Conservation (phyloP, 352 stramenopile genomes). For the Globisporangium nunn region DNA sequence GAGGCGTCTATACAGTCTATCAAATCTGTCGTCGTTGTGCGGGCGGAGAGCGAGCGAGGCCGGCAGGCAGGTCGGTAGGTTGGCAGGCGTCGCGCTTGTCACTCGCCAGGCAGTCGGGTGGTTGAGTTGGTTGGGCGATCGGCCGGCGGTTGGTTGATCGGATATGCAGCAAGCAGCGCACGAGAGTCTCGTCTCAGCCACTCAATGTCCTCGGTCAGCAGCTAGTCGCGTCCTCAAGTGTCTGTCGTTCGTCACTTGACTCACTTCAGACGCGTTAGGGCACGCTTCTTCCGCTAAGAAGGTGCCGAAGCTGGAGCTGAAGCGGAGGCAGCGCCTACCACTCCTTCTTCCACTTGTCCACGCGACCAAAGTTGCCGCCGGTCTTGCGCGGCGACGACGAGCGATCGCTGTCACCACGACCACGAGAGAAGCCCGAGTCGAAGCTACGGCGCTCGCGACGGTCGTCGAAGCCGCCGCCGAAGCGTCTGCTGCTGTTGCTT, state of each 20-base stretch:
- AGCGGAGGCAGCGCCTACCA: conserved; percentile 10
- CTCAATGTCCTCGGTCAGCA: neutral
- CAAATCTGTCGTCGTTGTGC: conserved; percentile 3
- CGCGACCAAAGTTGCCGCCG: conserved; percentile 22
- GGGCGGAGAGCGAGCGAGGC: too few species aligned
- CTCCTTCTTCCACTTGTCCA: conserved; percentile 21
- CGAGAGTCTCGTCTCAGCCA: neutral
- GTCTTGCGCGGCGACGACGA: conserved; percentile 9
- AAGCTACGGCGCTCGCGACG: conserved; percentile 20
- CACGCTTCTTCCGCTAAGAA: neutral
- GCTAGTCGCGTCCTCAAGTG: too few species aligned
- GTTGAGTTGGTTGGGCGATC: neutral
- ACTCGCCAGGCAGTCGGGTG: conserved; percentile 4
- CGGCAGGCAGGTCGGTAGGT: neutral
- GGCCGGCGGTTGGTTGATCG: neutral
- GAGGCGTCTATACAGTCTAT: conserved; percentile 12
- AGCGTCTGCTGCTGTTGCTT: conserved; percentile 16
- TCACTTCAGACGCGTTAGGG: neutral
- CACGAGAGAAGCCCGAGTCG: conserved; percentile 39
- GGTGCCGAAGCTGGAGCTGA: neutral
- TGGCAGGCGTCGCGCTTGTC: conserved; percentile 4
- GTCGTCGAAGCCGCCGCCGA: conserved; percentile 15
- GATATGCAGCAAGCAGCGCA: neutral
- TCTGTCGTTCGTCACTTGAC: neutral
- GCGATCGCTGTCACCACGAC: conserved; percentile 13